Evolutionary conservation across 495 filamentous ascomycete genomes (phyloP), one percentile per base, ranked within the genome.

Genomic region (Beverwykella pulmonaria): DNA sequence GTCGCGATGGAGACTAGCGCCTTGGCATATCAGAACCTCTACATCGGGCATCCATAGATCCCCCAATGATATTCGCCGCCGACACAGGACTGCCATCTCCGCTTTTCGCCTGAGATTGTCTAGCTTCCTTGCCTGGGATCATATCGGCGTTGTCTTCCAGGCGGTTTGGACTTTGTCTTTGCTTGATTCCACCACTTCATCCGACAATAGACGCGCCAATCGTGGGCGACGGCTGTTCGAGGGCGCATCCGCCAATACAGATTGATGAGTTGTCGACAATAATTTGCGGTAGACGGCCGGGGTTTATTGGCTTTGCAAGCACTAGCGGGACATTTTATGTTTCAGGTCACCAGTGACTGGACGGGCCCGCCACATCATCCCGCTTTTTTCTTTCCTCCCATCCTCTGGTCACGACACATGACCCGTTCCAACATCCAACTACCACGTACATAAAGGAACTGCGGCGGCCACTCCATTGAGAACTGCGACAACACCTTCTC

Each of bases 241-340:
- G 41, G 57, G 58, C 49, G 63, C 58, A 36, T 63, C 53, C 48
- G 68, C 68, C 63, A 59, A 57, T 67, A 55, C 68, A 59, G 15
- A 53, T 58, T 68, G 69, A 71, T 71, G 69, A 71, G 69, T 63
- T 71, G 69, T 67, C 68, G 44, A 60, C 22, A 14, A 60, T 32
- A 70, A 63, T 59, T 59, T 55, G 63, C 59, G 52, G 52, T 32
- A 53, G 25, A 30, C 48, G 10, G 47, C 9, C 50, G 14, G 25
- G 46, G n/a, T 25, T 62, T 39, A 65, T 70, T 66, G 68, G 68
- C 57, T 41, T 62, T 32, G 19, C 34, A 22, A 23, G 56, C 56
- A 34, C 56, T 66, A 67, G 62, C 63, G 68, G 68, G 41, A 67
- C 63, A 26, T n/a, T 66, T 66, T 71, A 62, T 63, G 68, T 71